These are phyloP conservation scores for Acacia concinna DNA, from an alignment of 331 rosid genomes.

Conservation along the genomic window DNA sequence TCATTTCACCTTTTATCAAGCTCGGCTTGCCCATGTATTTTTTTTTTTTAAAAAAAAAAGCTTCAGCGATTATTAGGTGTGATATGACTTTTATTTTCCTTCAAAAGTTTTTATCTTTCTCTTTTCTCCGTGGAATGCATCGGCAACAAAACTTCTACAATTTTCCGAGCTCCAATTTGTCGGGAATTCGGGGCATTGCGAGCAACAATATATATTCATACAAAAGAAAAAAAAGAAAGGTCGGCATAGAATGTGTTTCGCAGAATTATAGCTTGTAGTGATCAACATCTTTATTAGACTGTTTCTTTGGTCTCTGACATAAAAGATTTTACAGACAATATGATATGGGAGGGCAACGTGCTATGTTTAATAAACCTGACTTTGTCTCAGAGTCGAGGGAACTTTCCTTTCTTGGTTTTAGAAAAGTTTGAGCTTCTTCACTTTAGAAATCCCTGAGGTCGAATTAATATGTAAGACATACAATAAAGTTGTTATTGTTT, in stretches of 20 bases:
- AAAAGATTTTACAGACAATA: background rate
- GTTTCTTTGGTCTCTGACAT: background rate
- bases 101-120: background rate
- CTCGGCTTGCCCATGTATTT: no score
- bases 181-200: conserved; percentile 9
- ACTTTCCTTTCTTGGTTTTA: conserved; percentile 2
- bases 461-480: conserved; percentile 9
- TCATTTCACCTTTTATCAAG: no score
- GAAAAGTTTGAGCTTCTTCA: conserved; percentile 9
- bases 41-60: no score
- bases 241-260: background rate
- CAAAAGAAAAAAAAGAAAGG: background rate
- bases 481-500: background rate
- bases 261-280: background rate
- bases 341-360: background rate
- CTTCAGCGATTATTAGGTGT: background rate
- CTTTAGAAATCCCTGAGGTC: background rate
- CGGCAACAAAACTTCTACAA: background rate
- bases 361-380: background rate
- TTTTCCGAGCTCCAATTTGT: conserved; percentile 19
- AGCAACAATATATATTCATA: background rate
- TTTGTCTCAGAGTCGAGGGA: background rate
- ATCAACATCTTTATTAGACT: background rate
- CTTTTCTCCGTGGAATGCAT: background rate
- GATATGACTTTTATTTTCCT: background rate